Conservation (phyloP, 73 alveolate genomes). For the Paramecium sonneborni region DNA sequence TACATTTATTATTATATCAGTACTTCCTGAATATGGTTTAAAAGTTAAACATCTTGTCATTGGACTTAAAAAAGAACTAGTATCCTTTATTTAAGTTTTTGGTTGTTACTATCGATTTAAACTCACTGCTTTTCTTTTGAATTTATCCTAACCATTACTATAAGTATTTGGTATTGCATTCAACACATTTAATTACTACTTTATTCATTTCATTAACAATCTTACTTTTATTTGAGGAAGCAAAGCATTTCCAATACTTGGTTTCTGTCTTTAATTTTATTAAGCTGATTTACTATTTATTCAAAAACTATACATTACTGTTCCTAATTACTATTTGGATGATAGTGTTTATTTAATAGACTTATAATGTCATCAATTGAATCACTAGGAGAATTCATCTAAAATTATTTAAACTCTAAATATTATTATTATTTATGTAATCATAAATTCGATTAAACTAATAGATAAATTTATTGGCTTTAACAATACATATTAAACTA, state of each 20-base stretch:
- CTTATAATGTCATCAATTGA: slow-evolving; percentile 4
- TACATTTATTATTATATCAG: not conserved
- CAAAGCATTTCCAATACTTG: not conserved
- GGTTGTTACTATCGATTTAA: not conserved
- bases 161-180: not conserved
- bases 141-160: not conserved
- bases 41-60: not conserved
- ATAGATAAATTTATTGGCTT: too few relatives aligned
- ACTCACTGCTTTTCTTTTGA: not conserved
- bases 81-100: not conserved
- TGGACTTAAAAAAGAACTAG: not conserved
- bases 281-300: not conserved
- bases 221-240: not conserved
- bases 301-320: not conserved
- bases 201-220: not conserved
- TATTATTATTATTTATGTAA: too few relatives aligned
- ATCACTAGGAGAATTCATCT: not conserved
- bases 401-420: too few relatives aligned
- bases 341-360: not conserved
- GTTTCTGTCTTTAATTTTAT: not conserved
- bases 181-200: not conserved
- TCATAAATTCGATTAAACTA: too few relatives aligned
- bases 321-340: not conserved
- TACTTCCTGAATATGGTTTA: not conserved
- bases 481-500: too few relatives aligned